Evolutionary conservation across 1,284 basidiomycete species (phyloP), one percentile per base, ranked within the genome.

Genomic region (Vanrija sp.): DNA sequence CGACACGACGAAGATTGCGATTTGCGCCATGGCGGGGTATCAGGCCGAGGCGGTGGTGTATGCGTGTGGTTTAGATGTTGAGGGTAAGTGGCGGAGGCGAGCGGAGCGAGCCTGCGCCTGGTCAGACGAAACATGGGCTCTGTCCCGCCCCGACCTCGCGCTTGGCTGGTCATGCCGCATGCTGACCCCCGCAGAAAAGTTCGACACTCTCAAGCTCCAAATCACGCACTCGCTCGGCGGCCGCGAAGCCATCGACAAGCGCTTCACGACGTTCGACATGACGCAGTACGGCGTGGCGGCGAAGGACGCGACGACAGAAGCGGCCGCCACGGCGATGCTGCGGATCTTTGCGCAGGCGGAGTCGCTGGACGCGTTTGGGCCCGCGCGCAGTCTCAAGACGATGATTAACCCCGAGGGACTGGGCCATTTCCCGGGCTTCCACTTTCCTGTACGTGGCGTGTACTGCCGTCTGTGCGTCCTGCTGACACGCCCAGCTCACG

Each of bases 1-100:
- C 3, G 49, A 63, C 5, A 66, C 66, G 4, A 68, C 66, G 1
- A 68, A 68, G 51, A 59, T 59, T n/a, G 63, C 59, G 18, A 57
- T 68, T 43, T 61, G 61, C 38, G 65, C 57, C 9, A 39, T 61
- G 6, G 66, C 58, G 0, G 66, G 66, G 12, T 68, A 60, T 21
- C 63, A 65, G 44, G 66, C 65, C 6, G 63, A 66, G 55, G 47
- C 52, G 5, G 47, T 53, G 43, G 54, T 60, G 23, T 60, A 60
- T 25, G 57, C 60, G 1, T 60, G 57, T 0, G 64, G 65, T 3
- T 55, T 66, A 3, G 64, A 66, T 43, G 57, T 66, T 3, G 9
- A 49, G 25, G 34, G 34, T 34, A 12, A 15, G 34, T 34, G 12
- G 28, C 28, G 8, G 28, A 7, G 7, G 28, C 7, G 28, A 12